Base-by-base conservation (phyloP, 2,329 filamentous ascomycete genomes). In the Colletotrichum orchidophilum region DNA sequence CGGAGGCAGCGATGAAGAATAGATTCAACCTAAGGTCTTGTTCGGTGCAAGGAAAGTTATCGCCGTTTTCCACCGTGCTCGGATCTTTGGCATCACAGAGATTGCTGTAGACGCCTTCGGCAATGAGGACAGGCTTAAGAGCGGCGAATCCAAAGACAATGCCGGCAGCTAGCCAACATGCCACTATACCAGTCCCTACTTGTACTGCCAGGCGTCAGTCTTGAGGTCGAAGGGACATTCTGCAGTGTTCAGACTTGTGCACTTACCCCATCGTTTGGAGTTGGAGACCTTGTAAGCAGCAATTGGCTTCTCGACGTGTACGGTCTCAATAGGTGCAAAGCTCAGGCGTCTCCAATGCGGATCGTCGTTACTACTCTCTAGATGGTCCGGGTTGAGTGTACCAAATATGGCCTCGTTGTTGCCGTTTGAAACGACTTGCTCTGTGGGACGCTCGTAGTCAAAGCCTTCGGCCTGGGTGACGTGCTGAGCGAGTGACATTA, bases 1-100 rank as follows among this genome's bases (percentile, higher is more conserved):
- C 94, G 13, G 94, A 95, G 11, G 95, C 95, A 50, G 94, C 88
- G 11, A 94, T 96, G 85, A 97, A 97, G 92, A 97, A 97, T 74
- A 97, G 84, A 80, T 97, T 97, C 64, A 97, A 87, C 67, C 86
- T 86, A 58, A 91, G 87, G 8, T 73, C 71, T 42, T 73, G 71
- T 76, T 89, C 88, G 71, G 84, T 81, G 78, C 81, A 88, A 24
- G 79, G 67, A 3, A 66, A 82, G 42, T 84, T 75, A 5, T 76
- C 75, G 46, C 29, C 77, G 70, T 6, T 75, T 58, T 12, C 67
- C 42, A 13, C 58, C 50, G 5, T 60, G 13, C n/a, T 13, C 8
- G 75, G 72, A 24, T 74, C 76, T 8, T 71, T 31, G 35, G 77
- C 78, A 58, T 78, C 71, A 76, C 94, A 96, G 35, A 86, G 80